A percentile compares a stretch with the other conserved stretches of the same genome.
Evolutionary conservation across 2,329 filamentous ascomycete species (phyloP).

Genomic region (Fonsecaea multimorphosa): DNA sequence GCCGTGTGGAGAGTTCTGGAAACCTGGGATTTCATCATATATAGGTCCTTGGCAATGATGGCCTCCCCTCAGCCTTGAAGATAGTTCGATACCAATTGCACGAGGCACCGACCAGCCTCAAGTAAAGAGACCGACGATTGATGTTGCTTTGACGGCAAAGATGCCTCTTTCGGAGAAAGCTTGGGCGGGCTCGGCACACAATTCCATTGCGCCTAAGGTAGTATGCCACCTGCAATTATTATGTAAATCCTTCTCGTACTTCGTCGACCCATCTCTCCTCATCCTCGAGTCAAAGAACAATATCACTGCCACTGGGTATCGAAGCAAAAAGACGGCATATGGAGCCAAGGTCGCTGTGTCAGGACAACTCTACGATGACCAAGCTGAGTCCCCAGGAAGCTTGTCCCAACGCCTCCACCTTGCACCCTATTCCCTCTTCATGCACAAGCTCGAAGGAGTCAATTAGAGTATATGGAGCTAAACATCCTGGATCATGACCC

Average conservation of each 20-base stretch:
- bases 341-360: background rate
- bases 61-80: no score
- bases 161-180: background rate
- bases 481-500: background rate
- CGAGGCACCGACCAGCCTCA: background rate
- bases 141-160: slow-evolving; percentile 5
- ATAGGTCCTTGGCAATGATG: background rate
- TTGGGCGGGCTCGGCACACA: no score
- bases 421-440: background rate
- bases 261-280: background rate
- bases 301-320: no score
- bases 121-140: background rate
- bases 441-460: background rate
- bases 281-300: background rate
- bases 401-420: background rate
- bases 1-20: background rate
- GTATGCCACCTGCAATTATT: no score
- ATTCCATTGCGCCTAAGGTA: no score
- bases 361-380: background rate
- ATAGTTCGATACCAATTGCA: background rate
- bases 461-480: background rate
- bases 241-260: background rate
- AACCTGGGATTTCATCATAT: slow-evolving; percentile 10
- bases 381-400: background rate
- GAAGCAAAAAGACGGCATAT: background rate